Conservation (phyloP, 371 early-diverging fungal species). For the Spiromyces aspiralis region DNA sequence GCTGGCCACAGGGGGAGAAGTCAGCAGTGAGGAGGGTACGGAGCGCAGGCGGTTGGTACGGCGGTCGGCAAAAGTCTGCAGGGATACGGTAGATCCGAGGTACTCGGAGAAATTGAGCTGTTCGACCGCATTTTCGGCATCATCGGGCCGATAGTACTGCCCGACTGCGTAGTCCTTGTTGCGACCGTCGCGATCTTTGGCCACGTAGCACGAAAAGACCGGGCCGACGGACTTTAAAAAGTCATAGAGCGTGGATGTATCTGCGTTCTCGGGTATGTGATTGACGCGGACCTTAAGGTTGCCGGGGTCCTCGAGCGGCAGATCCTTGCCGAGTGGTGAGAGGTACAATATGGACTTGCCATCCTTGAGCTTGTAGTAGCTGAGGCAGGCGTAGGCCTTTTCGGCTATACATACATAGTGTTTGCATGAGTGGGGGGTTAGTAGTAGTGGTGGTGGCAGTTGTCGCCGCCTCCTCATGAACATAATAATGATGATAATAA, state of each 20-base stretch:
- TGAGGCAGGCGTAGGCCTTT: constrained; percentile 20
- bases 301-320: constrained; percentile 8
- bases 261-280: constrained; percentile 20
- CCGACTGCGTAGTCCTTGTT: constrained; percentile 13
- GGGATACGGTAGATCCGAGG: constrained; percentile 10
- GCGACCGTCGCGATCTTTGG: constrained; percentile 4
- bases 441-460: too few relatives aligned
- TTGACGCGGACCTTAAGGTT: constrained; percentile 16
- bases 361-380: constrained; percentile 9
- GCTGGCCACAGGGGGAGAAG: neutral
- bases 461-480: too few relatives aligned
- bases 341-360: constrained; percentile 10
- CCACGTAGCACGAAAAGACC: constrained; percentile 18
- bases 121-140: constrained; percentile 12
- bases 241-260: constrained; percentile 13
- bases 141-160: constrained; percentile 10
- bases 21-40: neutral
- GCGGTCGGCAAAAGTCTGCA: neutral
- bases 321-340: constrained; percentile 10
- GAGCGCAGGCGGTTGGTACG: neutral
- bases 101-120: constrained; percentile 21
- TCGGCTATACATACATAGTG: constrained; percentile 11
- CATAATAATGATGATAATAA: too few relatives aligned
- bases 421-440: neutral
- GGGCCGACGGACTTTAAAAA: constrained; percentile 21